Percentiles rank a stretch among this genome's conserved stretches.
phyloP scores from a whole-genome alignment of 148 eudicot genomes.

The Spergularia marina region DNA sequence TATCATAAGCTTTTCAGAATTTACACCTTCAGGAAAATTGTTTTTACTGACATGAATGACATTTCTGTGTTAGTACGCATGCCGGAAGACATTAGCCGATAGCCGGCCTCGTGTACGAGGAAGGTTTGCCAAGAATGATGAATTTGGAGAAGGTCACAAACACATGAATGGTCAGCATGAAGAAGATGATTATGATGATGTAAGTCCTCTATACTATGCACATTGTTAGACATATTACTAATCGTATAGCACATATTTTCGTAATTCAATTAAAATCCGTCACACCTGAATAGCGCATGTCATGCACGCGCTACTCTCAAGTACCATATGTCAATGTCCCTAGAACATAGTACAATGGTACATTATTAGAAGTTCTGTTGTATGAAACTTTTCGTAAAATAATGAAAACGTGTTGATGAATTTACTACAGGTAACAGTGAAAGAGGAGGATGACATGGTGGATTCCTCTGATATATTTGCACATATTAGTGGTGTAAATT shows the following conservation, averaged over 20 bases:
- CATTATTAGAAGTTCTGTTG: no score
- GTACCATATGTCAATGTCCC: no score
- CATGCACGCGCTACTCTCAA: no score
- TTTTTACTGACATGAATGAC: background rate
- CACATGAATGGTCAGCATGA: conserved; percentile 49
- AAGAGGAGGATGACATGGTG: conserved; percentile 59
- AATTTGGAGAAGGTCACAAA: conserved; percentile 50
- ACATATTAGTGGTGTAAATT: conserved; percentile 74
- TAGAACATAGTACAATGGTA: no score
- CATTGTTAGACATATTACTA: no score
- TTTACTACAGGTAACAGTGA: conserved; percentile 40
- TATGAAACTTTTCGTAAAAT: no score
- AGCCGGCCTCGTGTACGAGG: conserved; percentile 94
- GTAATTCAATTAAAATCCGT: no score
- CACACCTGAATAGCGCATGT: no score
- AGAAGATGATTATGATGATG: conserved; percentile 73
- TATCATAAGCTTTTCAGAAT: no score
- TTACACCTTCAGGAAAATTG: background rate
- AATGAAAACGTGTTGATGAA: background rate
- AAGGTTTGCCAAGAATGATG: conserved; percentile 91
- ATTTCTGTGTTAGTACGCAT: conserved; percentile 64
- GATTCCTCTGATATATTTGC: conserved; percentile 80
- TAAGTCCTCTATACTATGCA: conserved; percentile 13
- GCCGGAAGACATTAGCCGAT: conserved; percentile 93
- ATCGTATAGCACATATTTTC: no score